These are phyloP conservation scores for Telopea speciosissima DNA, from an alignment of 177 flowering plant species.

Conservation along the genomic window DNA sequence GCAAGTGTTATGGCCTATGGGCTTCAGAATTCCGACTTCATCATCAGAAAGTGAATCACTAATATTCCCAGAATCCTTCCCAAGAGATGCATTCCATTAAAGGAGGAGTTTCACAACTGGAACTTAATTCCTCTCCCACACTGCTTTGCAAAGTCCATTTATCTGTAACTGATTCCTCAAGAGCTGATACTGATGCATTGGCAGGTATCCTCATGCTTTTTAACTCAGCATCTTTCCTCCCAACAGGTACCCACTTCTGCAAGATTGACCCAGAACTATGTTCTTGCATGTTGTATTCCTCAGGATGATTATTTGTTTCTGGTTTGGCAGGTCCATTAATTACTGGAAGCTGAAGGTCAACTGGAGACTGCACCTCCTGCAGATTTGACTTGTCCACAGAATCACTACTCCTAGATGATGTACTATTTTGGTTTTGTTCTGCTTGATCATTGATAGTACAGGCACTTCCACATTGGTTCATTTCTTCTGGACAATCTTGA, in stretches of 20 bases:
- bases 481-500: background rate
- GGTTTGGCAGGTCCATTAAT: conserved; percentile 14
- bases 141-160: background rate
- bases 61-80: conserved; percentile 10
- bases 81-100: background rate
- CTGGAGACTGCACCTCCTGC: background rate
- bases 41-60: conserved; percentile 10
- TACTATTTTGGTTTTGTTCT: conserved; percentile 4
- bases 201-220: background rate
- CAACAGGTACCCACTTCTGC: conserved; percentile 52
- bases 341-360: conserved; percentile 3
- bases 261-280: conserved; percentile 24
- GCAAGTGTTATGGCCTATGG: background rate
- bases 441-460: conserved; percentile 6
- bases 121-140: background rate
- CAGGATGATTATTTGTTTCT: conserved; percentile 20
- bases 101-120: background rate
- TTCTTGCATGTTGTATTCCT: conserved; percentile 25
- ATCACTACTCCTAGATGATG: conserved; percentile 8
- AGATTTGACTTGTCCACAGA: conserved; percentile 10
- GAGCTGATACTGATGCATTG: background rate
- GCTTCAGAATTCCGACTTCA: conserved; percentile 8
- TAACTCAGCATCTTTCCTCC: conserved; percentile 18
- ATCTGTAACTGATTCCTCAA: background rate
- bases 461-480: conserved; percentile 10